These are phyloP conservation scores for Flaveria bidentis DNA, from an alignment of 129 eudicot genomes.

Conservation along the genomic window DNA sequence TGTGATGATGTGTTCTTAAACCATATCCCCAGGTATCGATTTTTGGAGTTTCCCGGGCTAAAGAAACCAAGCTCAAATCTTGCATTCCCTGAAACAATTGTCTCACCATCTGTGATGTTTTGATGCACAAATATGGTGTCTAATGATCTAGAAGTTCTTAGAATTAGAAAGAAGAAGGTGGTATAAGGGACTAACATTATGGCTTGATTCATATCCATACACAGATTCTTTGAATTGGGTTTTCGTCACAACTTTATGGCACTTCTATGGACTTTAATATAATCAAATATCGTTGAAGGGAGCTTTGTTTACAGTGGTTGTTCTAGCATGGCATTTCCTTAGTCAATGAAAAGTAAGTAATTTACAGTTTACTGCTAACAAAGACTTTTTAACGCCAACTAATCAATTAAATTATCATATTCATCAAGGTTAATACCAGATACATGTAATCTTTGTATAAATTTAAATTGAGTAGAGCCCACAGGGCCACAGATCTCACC, in stretches of 20 bases:
- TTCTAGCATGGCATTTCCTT: background rate
- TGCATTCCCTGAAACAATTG: constrained; percentile 21
- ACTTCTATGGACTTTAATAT: background rate
- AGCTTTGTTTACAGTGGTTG: background rate
- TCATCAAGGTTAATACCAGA: no score
- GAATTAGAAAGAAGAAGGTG: constrained; percentile 2
- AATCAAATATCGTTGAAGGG: background rate
- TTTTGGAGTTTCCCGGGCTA: constrained; percentile 32
- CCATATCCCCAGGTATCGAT: constrained; percentile 33
- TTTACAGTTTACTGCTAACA: background rate
- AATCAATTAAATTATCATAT: background rate
- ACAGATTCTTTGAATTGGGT: background rate
- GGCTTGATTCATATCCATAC: background rate
- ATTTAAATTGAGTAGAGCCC: no score
- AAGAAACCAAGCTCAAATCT: constrained; percentile 42
- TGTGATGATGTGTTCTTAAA: constrained; percentile 16
- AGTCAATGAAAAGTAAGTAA: background rate
- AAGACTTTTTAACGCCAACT: background rate
- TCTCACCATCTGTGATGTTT: constrained; percentile 4
- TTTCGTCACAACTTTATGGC: constrained; percentile 2
- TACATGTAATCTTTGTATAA: no score
- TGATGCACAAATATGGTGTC: background rate
- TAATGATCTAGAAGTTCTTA: background rate
- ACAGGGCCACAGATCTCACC: background rate
- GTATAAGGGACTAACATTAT: background rate